A percentile compares a stretch with the other conserved stretches of the same genome.
Evolutionary conservation across 2,329 filamentous ascomycete genomes (phyloP).

Genomic region (Sporothrix dimorphospora): DNA sequence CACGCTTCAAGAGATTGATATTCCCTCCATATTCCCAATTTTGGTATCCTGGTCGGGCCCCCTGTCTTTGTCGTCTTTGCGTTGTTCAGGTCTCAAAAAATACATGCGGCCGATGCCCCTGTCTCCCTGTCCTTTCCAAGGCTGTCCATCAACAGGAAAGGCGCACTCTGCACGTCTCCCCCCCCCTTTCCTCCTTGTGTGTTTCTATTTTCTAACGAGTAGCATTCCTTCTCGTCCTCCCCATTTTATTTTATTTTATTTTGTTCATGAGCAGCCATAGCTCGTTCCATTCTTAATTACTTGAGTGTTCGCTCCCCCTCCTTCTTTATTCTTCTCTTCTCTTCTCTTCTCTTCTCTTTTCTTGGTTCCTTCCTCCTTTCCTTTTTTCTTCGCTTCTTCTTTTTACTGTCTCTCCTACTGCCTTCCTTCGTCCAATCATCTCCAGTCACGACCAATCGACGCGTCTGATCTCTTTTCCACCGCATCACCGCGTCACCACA

Average conservation of each 20-base stretch:
- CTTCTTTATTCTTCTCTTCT: background rate
- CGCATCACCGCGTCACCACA: background rate
- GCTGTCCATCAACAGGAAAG: background rate
- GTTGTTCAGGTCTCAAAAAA: background rate
- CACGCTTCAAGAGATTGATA: background rate
- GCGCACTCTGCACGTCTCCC: background rate
- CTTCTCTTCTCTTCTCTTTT: background rate
- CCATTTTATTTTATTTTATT: too few species aligned
- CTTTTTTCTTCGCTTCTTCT: background rate
- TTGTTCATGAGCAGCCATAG: background rate
- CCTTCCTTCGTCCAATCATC: background rate
- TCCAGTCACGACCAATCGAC: background rate
- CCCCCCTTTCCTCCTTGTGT: background rate
- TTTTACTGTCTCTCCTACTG: background rate
- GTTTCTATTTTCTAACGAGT: background rate
- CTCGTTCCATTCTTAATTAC: slow-evolving; percentile 6
- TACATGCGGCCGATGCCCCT: slow-evolving; percentile 4
- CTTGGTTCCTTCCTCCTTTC: background rate
- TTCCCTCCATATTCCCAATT: slow-evolving; percentile 5
- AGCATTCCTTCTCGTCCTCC: background rate
- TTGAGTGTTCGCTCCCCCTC: background rate
- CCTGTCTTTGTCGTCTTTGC: background rate
- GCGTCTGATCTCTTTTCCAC: background rate
- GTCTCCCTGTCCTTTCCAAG: background rate
- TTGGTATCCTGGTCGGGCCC: background rate